Evolutionary conservation across 2,329 filamentous ascomycete genomes (phyloP).

Genomic region (Microsporum canis): DNA sequence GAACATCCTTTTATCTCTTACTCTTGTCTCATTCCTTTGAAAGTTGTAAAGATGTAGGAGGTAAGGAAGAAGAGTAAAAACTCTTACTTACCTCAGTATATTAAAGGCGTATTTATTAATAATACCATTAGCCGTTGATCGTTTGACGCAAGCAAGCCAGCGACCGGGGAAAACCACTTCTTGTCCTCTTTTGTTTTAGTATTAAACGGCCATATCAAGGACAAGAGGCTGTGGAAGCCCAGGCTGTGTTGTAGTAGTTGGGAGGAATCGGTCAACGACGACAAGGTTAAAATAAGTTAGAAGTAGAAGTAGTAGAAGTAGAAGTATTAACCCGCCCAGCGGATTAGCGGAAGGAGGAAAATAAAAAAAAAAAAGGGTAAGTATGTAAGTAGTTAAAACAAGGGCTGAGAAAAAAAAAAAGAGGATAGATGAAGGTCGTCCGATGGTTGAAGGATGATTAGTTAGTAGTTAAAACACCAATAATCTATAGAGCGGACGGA

Average conservation of each 20-base stretch:
- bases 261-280: conserved; percentile 1
- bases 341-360: background rate
- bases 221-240: background rate
- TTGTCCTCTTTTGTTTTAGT: background rate
- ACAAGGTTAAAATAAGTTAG: background rate
- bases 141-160: background rate
- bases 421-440: background rate
- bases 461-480: background rate
- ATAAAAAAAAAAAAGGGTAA: background rate
- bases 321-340: background rate
- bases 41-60: background rate
- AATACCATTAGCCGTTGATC: background rate
- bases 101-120: background rate
- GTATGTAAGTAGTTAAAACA: too few relatives aligned
- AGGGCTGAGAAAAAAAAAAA: background rate
- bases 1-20: background rate
- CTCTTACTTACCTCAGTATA: background rate
- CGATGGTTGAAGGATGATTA: background rate
- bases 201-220: background rate
- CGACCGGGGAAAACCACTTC: background rate
- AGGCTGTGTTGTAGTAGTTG: background rate
- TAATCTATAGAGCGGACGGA: background rate
- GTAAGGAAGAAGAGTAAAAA: background rate
- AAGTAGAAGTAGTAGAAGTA: background rate
- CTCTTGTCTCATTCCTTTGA: background rate